phyloP scores from a whole-genome alignment of 306 rosid genomes.

The Acacia melanoxylon region DNA sequence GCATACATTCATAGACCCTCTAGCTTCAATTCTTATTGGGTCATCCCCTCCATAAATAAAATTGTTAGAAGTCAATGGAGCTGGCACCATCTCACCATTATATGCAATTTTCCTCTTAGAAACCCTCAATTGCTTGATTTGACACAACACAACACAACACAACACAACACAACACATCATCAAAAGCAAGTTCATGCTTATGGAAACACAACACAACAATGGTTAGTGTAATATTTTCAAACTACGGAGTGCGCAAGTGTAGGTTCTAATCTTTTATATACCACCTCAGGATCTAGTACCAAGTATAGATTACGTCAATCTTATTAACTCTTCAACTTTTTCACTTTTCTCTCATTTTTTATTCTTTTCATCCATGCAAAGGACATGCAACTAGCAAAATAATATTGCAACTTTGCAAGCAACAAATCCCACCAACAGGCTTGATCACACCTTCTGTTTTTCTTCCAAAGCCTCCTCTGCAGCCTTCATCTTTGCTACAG shows the following conservation, averaged over 20 bases:
- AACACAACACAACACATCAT: neutral
- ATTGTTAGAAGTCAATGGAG: neutral
- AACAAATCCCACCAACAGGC: conserved; percentile 14
- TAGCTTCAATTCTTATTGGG: neutral
- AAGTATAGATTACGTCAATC: neutral
- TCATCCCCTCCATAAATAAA: neutral
- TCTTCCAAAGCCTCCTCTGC: conserved; percentile 84
- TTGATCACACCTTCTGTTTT: conserved; percentile 66
- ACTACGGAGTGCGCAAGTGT: neutral
- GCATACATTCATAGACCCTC: neutral
- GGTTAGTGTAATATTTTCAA: neutral
- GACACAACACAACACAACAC: neutral
- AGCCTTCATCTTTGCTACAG: conserved; percentile 78
- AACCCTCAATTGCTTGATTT: neutral
- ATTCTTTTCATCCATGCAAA: neutral
- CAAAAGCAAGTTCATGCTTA: neutral
- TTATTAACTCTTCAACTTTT: neutral
- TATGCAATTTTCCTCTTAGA: neutral
- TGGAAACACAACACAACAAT: neutral
- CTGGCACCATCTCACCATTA: neutral
- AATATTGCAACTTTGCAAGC: neutral
- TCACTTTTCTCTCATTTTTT: neutral
- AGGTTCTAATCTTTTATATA: neutral
- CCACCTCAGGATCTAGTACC: neutral
- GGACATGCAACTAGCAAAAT: neutral